phyloP scores from a whole-genome alignment of 352 stramenopile species.

The Globisporangium ultimum region DNA sequence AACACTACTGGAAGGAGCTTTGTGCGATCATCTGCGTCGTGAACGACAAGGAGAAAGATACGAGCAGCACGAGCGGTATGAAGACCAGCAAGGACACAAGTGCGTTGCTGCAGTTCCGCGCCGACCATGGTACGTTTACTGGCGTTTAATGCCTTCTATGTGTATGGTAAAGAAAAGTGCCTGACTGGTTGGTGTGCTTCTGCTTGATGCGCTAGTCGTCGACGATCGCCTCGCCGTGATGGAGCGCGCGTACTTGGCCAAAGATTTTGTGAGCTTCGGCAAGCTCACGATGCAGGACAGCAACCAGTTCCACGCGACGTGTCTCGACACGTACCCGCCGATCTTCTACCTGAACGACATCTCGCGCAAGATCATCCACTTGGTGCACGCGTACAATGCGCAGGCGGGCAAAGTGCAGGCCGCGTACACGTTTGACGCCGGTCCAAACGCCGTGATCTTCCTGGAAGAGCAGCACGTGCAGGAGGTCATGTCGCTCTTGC shows the following conservation, averaged over 20 bases:
- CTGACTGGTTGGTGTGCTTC: neutral
- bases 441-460: conserved; percentile 97
- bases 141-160: no score
- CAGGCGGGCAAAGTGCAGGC: conserved; percentile 61
- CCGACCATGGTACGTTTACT: conserved; percentile 25
- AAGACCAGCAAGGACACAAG: conserved; percentile 92
- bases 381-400: conserved; percentile 96
- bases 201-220: conserved; percentile 49
- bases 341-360: conserved; percentile 99
- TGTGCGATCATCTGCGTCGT: conserved; percentile 96
- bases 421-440: conserved; percentile 99
- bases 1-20: conserved; percentile 93
- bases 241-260: conserved; percentile 81
- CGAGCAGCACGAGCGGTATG: conserved; percentile 96
- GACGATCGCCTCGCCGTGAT: conserved; percentile 85
- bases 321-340: conserved; percentile 96
- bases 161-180: no score
- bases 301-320: conserved; percentile 98
- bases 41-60: conserved; percentile 96
- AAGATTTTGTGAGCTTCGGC: conserved; percentile 95
- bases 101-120: conserved; percentile 86
- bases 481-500: conserved; percentile 56
- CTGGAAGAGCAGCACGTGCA: conserved; percentile 65
- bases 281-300: conserved; percentile 97
- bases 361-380: conserved; percentile 66